These are phyloP conservation scores for Cladobotryum protrusum DNA, from an alignment of 2,329 filamentous ascomycete species.

Conservation along the genomic window DNA sequence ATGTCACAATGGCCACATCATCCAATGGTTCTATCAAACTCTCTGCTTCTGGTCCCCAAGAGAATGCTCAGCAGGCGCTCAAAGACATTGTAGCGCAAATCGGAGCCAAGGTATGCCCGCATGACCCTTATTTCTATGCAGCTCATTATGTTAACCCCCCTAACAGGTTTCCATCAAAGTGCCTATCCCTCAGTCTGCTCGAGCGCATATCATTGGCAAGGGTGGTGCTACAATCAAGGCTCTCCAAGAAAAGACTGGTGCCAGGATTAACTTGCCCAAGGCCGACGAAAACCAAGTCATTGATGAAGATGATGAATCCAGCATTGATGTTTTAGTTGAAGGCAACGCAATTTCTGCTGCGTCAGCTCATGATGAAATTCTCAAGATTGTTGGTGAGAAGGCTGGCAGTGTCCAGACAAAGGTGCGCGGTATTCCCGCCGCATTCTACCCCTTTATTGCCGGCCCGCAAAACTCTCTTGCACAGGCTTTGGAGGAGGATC, in stretches of 20 bases:
- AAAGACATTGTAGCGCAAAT: constrained; percentile 86
- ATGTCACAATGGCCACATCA: constrained; percentile 69
- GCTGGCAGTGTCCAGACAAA: constrained; percentile 76
- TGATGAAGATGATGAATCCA: constrained; percentile 71
- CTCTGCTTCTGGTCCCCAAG: constrained; percentile 75
- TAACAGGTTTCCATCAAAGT: constrained; percentile 57
- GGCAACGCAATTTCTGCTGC: constrained; percentile 85
- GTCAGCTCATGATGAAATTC: constrained; percentile 75
- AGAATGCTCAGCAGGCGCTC: constrained; percentile 79
- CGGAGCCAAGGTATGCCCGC: constrained; percentile 64
- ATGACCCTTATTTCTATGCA: neutral
- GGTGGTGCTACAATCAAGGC: constrained; percentile 84
- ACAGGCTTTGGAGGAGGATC: constrained; percentile 65
- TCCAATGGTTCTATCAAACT: constrained; percentile 70
- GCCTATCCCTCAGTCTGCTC: constrained; percentile 73
- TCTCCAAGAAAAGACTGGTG: constrained; percentile 83
- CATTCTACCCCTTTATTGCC: constrained; percentile 93
- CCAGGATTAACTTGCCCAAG: constrained; percentile 84
- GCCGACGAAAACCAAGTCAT: constrained; percentile 56
- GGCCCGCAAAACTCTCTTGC: constrained; percentile 66
- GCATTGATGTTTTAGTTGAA: constrained; percentile 81
- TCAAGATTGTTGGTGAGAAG: constrained; percentile 81
- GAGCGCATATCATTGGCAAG: constrained; percentile 88
- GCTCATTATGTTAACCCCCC: neutral
- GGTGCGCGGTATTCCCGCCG: constrained; percentile 76